Conservation (phyloP, 805 yeast genomes). For the Yarrowia hollandica region DNA sequence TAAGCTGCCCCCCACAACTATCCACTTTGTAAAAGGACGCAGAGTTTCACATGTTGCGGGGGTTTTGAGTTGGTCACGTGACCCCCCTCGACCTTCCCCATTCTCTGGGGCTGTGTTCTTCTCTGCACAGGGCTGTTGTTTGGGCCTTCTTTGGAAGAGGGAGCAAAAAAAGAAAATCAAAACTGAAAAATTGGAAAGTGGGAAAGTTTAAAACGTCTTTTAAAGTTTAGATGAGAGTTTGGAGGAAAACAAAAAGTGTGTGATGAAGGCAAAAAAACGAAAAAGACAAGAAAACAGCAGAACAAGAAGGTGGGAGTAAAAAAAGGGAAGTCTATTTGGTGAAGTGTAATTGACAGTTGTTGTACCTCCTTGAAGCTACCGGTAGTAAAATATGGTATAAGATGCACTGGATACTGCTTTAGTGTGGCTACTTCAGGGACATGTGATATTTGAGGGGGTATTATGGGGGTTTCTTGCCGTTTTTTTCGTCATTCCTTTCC, state of each 20-base stretch:
- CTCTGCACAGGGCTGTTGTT: slow-evolving; percentile 1
- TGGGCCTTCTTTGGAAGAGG: slow-evolving; percentile 4
- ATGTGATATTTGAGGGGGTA: no score
- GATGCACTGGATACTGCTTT: no score
- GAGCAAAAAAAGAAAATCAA: background rate
- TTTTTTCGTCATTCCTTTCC: background rate
- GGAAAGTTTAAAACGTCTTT: no score
- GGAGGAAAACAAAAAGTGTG: no score
- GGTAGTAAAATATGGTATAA: no score
- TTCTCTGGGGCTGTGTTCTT: slow-evolving; percentile 9
- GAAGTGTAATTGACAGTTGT: background rate
- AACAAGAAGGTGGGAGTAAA: slow-evolving; percentile 16
- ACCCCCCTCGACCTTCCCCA: slow-evolving; percentile 18
- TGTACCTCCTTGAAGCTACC: background rate
- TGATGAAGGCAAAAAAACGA: background rate
- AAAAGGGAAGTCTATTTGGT: background rate
- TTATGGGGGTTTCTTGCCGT: no score
- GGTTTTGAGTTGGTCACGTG: background rate
- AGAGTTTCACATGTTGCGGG: background rate
- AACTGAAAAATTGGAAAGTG: no score
- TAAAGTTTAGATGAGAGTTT: background rate
- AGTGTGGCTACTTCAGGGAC: no score
- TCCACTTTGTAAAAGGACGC: no score
- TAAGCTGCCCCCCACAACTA: no score
- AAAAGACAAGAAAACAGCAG: slow-evolving; percentile 12